These are phyloP conservation scores for Xylaria sp. DNA, from an alignment of 2,329 filamentous ascomycete genomes.

Conservation along the genomic window DNA sequence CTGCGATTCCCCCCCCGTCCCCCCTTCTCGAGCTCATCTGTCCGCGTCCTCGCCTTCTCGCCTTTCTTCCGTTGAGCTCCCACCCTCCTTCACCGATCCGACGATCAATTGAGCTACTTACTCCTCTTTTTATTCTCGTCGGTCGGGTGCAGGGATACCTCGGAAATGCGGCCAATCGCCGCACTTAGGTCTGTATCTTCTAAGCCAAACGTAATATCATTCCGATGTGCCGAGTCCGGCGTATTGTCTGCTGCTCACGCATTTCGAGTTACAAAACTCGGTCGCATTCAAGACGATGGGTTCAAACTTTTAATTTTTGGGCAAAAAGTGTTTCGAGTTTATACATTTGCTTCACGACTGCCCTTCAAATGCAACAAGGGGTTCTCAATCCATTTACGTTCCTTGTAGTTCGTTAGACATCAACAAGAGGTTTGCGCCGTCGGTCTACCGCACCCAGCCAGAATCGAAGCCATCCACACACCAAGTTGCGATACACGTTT, in stretches of 20 bases:
- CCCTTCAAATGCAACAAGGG: constrained; percentile 14
- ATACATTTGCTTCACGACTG: constrained; percentile 35
- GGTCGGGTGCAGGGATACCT: constrained; percentile 2
- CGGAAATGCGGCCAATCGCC: constrained; percentile 10
- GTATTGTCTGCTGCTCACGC: constrained; percentile 35
- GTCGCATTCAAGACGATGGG: constrained; percentile 42
- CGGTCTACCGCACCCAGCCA: constrained; percentile 13
- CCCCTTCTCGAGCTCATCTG: constrained; percentile 27
- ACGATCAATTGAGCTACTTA: constrained; percentile 46
- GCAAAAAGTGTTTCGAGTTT: constrained; percentile 20
- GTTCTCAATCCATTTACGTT: background rate
- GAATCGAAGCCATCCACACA: constrained; percentile 47
- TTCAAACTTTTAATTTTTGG: constrained; percentile 36
- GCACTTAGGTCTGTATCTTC: constrained; percentile 29
- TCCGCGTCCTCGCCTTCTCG: constrained; percentile 45
- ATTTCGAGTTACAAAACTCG: constrained; percentile 35
- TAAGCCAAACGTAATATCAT: constrained; percentile 34
- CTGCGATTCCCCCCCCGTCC: constrained; percentile 39
- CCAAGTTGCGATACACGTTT: constrained; percentile 35
- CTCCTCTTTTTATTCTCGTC: constrained; percentile 16
- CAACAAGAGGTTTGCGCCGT: background rate
- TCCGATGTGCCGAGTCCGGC: constrained; percentile 16
- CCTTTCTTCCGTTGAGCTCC: constrained; percentile 39
- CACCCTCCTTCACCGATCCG: constrained; percentile 41
- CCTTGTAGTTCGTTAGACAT: constrained; percentile 1